These are phyloP conservation scores for Danielozyma ontarioensis DNA, from an alignment of 805 yeast species.

Conservation along the genomic window DNA sequence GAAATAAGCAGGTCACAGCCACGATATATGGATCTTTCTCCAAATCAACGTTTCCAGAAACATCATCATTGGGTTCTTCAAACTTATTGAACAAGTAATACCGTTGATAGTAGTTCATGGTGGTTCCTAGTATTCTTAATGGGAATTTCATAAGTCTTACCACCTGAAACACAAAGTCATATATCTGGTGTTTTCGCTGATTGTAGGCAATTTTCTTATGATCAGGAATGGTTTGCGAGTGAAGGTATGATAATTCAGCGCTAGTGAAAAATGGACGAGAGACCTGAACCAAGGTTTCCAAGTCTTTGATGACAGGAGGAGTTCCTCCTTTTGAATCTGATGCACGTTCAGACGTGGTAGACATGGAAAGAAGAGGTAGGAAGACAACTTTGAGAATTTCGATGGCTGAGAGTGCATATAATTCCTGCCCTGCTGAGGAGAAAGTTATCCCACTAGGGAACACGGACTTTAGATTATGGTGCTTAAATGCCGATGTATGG, in stretches of 20 bases:
- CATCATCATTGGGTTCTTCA: constrained; percentile 32
- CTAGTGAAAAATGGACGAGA: constrained; percentile 60
- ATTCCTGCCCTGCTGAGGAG: too few species aligned
- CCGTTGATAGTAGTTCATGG: constrained; percentile 71
- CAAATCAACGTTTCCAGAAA: constrained; percentile 17
- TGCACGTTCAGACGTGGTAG: too few species aligned
- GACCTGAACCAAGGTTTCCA: constrained; percentile 27
- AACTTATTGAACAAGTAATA: constrained; percentile 62
- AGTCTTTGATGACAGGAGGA: too few species aligned
- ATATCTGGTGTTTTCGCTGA: constrained; percentile 49
- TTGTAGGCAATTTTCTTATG: constrained; percentile 38
- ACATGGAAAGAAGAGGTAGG: background rate
- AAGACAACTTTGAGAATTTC: background rate
- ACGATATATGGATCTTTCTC: constrained; percentile 50
- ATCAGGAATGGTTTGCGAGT: constrained; percentile 48
- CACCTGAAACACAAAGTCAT: constrained; percentile 50
- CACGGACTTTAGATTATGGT: too few species aligned
- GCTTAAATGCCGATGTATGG: too few species aligned
- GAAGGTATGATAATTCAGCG: constrained; percentile 48
- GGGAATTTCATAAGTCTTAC: constrained; percentile 60
- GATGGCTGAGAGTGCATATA: too few species aligned
- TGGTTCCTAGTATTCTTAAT: constrained; percentile 58
- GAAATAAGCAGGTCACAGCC: constrained; percentile 62
- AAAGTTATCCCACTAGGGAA: too few species aligned
- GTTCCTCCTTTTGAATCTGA: too few species aligned